These are phyloP conservation scores for Saxophila tyrrhenica DNA, from an alignment of 495 filamentous ascomycete genomes.

Conservation along the genomic window DNA sequence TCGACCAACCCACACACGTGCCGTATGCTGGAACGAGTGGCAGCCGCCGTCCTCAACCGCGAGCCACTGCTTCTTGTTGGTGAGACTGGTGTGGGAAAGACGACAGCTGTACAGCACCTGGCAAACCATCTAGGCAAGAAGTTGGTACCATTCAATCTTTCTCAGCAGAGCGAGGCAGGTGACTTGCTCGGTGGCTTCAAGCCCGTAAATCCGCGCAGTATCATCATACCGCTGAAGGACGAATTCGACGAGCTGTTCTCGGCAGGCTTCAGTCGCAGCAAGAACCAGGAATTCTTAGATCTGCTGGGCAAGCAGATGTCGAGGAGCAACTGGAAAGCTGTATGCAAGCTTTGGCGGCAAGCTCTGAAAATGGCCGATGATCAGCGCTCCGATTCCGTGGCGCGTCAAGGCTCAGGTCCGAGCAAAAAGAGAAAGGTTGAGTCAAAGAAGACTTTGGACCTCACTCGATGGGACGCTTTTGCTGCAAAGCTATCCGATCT, in stretches of 20 bases:
- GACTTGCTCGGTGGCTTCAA: constrained; percentile 95
- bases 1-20: constrained; percentile 63
- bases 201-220: constrained; percentile 75
- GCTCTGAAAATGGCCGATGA: constrained; percentile 71
- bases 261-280: constrained; percentile 69
- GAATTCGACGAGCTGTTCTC: constrained; percentile 84
- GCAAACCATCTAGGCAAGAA: constrained; percentile 70
- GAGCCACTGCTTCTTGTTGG: constrained; percentile 91
- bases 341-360: constrained; percentile 78
- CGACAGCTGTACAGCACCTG: constrained; percentile 85
- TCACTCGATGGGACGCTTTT: constrained; percentile 67
- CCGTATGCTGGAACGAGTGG: constrained; percentile 70
- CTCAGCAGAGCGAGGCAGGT: constrained; percentile 90
- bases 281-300: constrained; percentile 76
- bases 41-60: constrained; percentile 63
- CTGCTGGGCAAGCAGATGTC: constrained; percentile 66
- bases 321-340: constrained; percentile 71
- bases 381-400: not conserved
- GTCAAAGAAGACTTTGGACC: constrained; percentile 29
- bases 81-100: constrained; percentile 97
- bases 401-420: constrained; percentile 44
- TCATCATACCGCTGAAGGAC: constrained; percentile 83
- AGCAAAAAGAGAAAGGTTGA: constrained; percentile 76
- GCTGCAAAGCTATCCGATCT: constrained; percentile 63
- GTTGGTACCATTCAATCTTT: constrained; percentile 83